Evolutionary conservation across 371 early-diverging fungal genomes (phyloP).

Genomic region (Funneliformis caledonium): DNA sequence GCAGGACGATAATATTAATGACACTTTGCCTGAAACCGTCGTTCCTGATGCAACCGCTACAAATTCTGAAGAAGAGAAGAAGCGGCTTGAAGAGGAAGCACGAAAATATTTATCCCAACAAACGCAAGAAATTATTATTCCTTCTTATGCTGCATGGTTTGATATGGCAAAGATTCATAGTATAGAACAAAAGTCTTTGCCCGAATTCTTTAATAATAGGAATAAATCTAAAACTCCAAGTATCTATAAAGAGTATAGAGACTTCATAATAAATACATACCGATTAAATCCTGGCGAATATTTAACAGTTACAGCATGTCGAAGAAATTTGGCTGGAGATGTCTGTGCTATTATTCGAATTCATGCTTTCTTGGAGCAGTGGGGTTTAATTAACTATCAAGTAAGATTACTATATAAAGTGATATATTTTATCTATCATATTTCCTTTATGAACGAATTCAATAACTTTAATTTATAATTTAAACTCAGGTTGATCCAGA

Average conservation of each 20-base stretch:
- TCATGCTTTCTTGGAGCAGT: constrained; percentile 98
- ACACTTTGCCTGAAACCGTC: constrained; percentile 53
- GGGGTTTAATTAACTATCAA: constrained; percentile 99
- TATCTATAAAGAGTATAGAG: constrained; percentile 94
- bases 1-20: constrained; percentile 31
- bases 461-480: background rate
- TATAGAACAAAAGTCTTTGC: constrained; percentile 89
- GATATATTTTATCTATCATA: background rate
- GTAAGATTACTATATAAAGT: constrained; percentile 50
- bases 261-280: constrained; percentile 97
- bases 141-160: constrained; percentile 96
- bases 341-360: constrained; percentile 97
- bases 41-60: constrained; percentile 46
- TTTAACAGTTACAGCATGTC: constrained; percentile 94
- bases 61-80: constrained; percentile 46
- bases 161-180: constrained; percentile 81
- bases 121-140: constrained; percentile 76
- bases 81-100: constrained; percentile 69
- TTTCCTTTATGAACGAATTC: background rate
- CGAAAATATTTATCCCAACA: constrained; percentile 73
- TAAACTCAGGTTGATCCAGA: constrained; percentile 81
- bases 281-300: constrained; percentile 94
- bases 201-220: constrained; percentile 93
- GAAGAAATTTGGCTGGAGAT: constrained; percentile 95
- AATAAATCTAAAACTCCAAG: constrained; percentile 92